These are phyloP conservation scores for Phialemonium atrogriseum DNA, from an alignment of 2,329 filamentous ascomycete genomes.

Conservation along the genomic window DNA sequence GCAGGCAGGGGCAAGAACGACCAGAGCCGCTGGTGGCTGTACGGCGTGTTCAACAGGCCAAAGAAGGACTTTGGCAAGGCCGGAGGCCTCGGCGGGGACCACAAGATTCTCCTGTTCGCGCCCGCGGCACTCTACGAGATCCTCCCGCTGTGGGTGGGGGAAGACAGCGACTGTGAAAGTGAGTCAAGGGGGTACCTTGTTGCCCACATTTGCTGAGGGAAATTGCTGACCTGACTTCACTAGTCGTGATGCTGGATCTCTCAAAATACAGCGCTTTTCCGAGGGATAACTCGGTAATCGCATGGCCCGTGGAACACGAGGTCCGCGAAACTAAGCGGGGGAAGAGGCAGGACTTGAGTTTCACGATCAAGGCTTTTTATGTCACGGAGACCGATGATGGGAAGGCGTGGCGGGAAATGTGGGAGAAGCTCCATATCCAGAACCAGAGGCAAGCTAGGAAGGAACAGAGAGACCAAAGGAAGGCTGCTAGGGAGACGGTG, in stretches of 20 bases:
- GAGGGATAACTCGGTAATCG: slow-evolving; percentile 2
- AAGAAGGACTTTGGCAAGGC: slow-evolving; percentile 20
- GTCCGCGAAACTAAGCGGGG: slow-evolving; percentile 2
- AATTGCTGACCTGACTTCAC: background rate
- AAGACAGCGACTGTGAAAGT: slow-evolving; percentile 2
- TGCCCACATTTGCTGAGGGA: background rate
- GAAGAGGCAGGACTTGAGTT: slow-evolving; percentile 3
- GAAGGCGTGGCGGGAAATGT: slow-evolving; percentile 2
- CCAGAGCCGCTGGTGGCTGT: slow-evolving; percentile 11
- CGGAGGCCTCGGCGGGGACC: background rate
- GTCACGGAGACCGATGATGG: slow-evolving; percentile 2
- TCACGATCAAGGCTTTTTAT: slow-evolving; percentile 3
- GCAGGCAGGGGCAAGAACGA: slow-evolving; percentile 10
- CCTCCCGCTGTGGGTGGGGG: background rate
- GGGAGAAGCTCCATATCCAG: slow-evolving; percentile 2
- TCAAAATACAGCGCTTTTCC: slow-evolving; percentile 2
- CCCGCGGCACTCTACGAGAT: slow-evolving; percentile 3
- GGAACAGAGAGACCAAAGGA: slow-evolving; percentile 1
- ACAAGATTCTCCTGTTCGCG: slow-evolving; percentile 1
- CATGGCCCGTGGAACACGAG: slow-evolving; percentile 2
- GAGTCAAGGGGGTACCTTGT: background rate
- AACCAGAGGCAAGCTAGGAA: slow-evolving; percentile 1
- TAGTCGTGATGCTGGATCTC: slow-evolving; percentile 1
- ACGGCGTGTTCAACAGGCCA: slow-evolving; percentile 19
- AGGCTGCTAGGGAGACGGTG: background rate